These are phyloP conservation scores for Penicillium ucsense DNA, from an alignment of 495 filamentous ascomycete species.

Conservation along the genomic window DNA sequence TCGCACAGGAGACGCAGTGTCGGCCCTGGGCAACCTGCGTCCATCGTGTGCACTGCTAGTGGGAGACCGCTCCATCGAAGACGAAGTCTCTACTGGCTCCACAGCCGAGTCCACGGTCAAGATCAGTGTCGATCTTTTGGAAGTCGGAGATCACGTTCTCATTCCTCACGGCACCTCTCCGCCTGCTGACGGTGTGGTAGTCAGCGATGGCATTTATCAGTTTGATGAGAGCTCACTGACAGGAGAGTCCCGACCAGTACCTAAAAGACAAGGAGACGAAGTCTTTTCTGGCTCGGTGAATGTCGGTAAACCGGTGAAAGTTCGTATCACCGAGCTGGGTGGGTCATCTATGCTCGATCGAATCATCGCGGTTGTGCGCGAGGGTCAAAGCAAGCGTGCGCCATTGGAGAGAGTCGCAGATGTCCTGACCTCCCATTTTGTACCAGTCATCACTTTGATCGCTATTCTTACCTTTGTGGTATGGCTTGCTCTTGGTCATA, in stretches of 20 bases:
- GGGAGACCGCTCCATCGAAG: slow-evolving; percentile 8
- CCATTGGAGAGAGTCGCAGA: slow-evolving; percentile 84
- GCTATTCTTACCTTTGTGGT: slow-evolving; percentile 75
- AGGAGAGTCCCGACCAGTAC: slow-evolving; percentile 71
- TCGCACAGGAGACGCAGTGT: slow-evolving; percentile 81
- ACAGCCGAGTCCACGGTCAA: slow-evolving; percentile 22
- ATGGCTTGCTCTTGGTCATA: slow-evolving; percentile 70
- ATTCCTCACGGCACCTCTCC: slow-evolving; percentile 75
- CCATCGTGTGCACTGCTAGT: slow-evolving; percentile 72
- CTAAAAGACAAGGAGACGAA: slow-evolving; percentile 58
- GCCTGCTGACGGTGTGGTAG: slow-evolving; percentile 68
- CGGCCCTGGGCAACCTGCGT: slow-evolving; percentile 65
- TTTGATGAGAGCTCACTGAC: slow-evolving; percentile 91
- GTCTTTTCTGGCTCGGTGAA: slow-evolving; percentile 88
- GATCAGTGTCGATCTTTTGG: slow-evolving; percentile 63
- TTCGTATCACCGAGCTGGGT: slow-evolving; percentile 57
- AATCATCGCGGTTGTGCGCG: slow-evolving; percentile 80
- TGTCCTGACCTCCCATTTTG: slow-evolving; percentile 76
- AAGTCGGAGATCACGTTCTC: slow-evolving; percentile 71
- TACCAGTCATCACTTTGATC: slow-evolving; percentile 72
- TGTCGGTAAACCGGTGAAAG: slow-evolving; percentile 56
- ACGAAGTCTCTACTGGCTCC: slow-evolving; percentile 1
- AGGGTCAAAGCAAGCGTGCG: slow-evolving; percentile 80
- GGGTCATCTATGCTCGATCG: slow-evolving; percentile 87
- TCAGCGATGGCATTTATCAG: slow-evolving; percentile 47